These are phyloP conservation scores for Annulohypoxylon stygium DNA, from an alignment of 495 filamentous ascomycete species.

Conservation along the genomic window DNA sequence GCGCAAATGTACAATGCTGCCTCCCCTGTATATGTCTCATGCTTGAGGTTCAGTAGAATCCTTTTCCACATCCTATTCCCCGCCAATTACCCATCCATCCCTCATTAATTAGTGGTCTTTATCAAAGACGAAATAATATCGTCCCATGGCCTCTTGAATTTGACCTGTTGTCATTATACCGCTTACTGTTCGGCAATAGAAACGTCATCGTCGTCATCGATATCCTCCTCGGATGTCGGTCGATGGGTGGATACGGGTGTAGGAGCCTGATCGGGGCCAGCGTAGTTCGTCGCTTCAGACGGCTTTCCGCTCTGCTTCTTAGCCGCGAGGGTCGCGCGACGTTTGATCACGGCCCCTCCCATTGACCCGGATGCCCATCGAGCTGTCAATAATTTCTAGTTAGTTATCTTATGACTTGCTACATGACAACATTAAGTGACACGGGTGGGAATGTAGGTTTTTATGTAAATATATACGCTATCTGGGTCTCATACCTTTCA, in stretches of 20 bases:
- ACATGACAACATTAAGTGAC: background rate
- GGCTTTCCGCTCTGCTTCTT: constrained; percentile 55
- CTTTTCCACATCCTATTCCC: background rate
- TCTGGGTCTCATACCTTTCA: constrained; percentile 58
- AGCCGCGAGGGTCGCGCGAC: constrained; percentile 62
- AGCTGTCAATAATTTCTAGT: constrained; percentile 48
- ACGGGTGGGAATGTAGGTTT: background rate
- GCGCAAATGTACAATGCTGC: constrained; percentile 9
- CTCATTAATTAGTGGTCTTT: background rate
- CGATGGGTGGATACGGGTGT: constrained; percentile 8
- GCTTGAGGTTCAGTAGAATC: background rate
- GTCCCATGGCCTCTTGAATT: too few relatives aligned
- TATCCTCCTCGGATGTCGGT: background rate
- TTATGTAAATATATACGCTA: background rate
- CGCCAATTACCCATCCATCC: constrained; percentile 10
- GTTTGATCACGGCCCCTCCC: constrained; percentile 62
- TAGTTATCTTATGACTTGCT: constrained; percentile 32
- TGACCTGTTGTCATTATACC: background rate
- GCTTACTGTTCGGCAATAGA: constrained; percentile 12
- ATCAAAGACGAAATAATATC: too few relatives aligned
- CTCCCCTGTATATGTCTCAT: background rate
- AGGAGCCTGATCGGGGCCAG: constrained; percentile 15
- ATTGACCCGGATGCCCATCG: constrained; percentile 66
- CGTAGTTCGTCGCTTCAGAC: constrained; percentile 8
- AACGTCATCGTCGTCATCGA: constrained; percentile 1